Evolutionary conservation across 257 asterid species (phyloP).

Genomic region (Scutellaria barbata): DNA sequence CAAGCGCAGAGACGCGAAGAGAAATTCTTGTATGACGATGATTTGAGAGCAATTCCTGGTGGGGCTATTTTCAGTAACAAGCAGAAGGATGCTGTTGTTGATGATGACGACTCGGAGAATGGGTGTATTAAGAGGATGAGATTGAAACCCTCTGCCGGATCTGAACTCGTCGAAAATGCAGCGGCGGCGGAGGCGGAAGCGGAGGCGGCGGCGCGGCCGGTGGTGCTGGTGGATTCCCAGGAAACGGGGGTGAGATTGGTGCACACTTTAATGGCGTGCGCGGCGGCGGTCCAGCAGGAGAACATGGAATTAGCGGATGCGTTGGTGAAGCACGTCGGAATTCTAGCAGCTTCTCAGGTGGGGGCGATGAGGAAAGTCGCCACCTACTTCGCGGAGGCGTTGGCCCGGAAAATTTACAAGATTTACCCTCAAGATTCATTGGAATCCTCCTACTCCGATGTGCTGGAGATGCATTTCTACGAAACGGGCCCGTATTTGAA

Average conservation of each 20-base stretch:
- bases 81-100: slow-evolving; percentile 15
- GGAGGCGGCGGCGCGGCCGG: slow-evolving; percentile 44
- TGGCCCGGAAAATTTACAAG: slow-evolving; percentile 71
- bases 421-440: slow-evolving; percentile 61
- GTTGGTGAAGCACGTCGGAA: slow-evolving; percentile 64
- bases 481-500: slow-evolving; percentile 76
- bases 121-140: slow-evolving; percentile 52
- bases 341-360: slow-evolving; percentile 69
- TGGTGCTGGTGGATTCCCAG: slow-evolving; percentile 77
- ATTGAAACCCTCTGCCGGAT: slow-evolving; percentile 40
- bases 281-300: slow-evolving; percentile 69
- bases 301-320: slow-evolving; percentile 67
- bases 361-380: slow-evolving; percentile 91
- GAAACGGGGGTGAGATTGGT: slow-evolving; percentile 79
- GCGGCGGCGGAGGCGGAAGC: slow-evolving; percentile 36
- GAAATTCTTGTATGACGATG: slow-evolving; percentile 57
- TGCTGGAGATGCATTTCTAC: slow-evolving; percentile 79
- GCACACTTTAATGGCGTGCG: slow-evolving; percentile 81
- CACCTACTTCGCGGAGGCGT: slow-evolving; percentile 71
- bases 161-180: slow-evolving; percentile 35
- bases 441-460: slow-evolving; percentile 62
- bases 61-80: slow-evolving; percentile 53
- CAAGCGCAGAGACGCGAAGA: neutral
- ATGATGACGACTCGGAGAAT: slow-evolving; percentile 26
- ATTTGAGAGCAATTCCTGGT: slow-evolving; percentile 80